A percentile compares a stretch with the other conserved stretches of the same genome.
Conservation (phyloP, 108 stramenopile species). For the Asterionellopsis glacialis region DNA sequence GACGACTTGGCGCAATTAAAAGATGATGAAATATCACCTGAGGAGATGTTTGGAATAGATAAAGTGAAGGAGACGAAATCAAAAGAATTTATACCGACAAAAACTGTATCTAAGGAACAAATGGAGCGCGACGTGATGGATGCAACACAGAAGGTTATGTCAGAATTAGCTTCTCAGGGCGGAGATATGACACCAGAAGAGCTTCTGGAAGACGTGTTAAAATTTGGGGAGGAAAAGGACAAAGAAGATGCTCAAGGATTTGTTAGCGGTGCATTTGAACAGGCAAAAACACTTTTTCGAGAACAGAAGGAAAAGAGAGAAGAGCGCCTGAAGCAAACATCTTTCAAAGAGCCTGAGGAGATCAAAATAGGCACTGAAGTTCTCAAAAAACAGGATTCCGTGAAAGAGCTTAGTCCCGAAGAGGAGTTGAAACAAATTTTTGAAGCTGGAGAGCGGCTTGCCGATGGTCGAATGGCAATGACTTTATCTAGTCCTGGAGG, state of each 20-base stretch:
- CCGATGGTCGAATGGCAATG: slow-evolving; percentile 38
- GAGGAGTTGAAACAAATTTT: slow-evolving; percentile 72
- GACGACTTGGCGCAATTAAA: background rate
- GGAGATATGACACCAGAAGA: slow-evolving; percentile 71
- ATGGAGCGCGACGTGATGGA: slow-evolving; percentile 48
- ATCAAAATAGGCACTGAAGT: slow-evolving; percentile 9
- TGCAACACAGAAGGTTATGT: slow-evolving; percentile 39
- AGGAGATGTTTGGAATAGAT: too few relatives aligned
- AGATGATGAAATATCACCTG: background rate
- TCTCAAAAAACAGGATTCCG: slow-evolving; percentile 1
- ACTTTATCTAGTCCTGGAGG: slow-evolving; percentile 10
- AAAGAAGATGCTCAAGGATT: slow-evolving; percentile 60
- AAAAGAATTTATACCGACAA: slow-evolving; percentile 1
- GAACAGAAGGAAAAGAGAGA: slow-evolving; percentile 27
- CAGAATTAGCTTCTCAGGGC: slow-evolving; percentile 40
- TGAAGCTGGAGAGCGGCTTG: slow-evolving; percentile 61
- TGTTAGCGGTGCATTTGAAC: slow-evolving; percentile 73
- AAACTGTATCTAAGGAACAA: slow-evolving; percentile 31
- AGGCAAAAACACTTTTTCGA: slow-evolving; percentile 67
- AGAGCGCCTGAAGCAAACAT: slow-evolving; percentile 1
- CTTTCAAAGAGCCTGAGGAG: background rate
- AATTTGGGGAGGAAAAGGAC: slow-evolving; percentile 73
- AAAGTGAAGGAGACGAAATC: background rate
- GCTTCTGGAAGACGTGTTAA: slow-evolving; percentile 53
- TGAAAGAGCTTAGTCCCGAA: slow-evolving; percentile 27